A percentile compares a stretch with the other conserved stretches of the same genome.
phyloP scores from a whole-genome alignment of 2,329 filamentous ascomycete species.

The Hymenoscyphus salicellus region DNA sequence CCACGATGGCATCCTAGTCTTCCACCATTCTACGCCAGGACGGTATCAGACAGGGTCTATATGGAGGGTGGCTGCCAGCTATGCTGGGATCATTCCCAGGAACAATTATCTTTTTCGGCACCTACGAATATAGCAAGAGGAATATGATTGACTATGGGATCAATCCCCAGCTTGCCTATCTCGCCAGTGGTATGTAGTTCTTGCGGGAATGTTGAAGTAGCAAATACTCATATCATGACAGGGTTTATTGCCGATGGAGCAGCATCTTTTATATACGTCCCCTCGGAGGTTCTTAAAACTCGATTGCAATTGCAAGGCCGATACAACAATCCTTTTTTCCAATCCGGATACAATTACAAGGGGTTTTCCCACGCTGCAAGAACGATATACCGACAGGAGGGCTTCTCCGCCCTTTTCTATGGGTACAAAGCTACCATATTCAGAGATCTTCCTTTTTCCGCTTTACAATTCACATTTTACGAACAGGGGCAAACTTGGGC shows the following conservation, averaged over 20 bases:
- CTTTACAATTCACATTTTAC: constrained; percentile 96
- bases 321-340: constrained; percentile 91
- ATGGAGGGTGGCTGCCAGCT: constrained; percentile 89
- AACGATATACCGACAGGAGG: constrained; percentile 81
- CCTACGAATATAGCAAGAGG: constrained; percentile 93
- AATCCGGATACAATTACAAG: constrained; percentile 93
- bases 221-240: constrained; percentile 37
- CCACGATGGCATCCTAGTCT: constrained; percentile 85
- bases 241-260: constrained; percentile 92
- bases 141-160: constrained; percentile 81
- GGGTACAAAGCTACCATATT: constrained; percentile 97
- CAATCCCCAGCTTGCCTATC: constrained; percentile 78
- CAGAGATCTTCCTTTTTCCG: constrained; percentile 92
- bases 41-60: constrained; percentile 79
- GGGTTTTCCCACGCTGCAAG: constrained; percentile 78
- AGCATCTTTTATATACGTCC: constrained; percentile 90
- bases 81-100: constrained; percentile 90
- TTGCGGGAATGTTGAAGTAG: not conserved
- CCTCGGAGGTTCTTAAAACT: constrained; percentile 97
- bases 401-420: constrained; percentile 81
- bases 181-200: constrained; percentile 66
- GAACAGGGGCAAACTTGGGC: constrained; percentile 88
- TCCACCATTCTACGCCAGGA: constrained; percentile 91
- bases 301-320: constrained; percentile 90
- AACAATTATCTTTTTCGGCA: constrained; percentile 92